Percentiles rank a stretch among this genome's conserved stretches.
Conservation (phyloP, 176 grass and related monocot species). For the Aegilops sharonensis region DNA sequence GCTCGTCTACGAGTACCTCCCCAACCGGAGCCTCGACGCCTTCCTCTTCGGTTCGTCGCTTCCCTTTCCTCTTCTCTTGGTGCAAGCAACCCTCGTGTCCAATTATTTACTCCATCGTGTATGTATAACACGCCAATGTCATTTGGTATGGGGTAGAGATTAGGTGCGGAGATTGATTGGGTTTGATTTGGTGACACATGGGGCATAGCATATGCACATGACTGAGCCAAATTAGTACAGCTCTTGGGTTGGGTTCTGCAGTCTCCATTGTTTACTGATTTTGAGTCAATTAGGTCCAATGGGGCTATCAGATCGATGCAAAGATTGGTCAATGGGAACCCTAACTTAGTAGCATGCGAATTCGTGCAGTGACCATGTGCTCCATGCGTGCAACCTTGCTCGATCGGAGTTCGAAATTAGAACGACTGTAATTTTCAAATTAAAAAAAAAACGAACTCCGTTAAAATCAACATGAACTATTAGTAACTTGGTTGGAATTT, state of each 20-base stretch:
- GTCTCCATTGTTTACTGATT: conserved; percentile 19
- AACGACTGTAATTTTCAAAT: neutral
- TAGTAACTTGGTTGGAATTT: neutral
- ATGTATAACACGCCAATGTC: neutral
- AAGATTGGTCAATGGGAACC: conserved; percentile 36
- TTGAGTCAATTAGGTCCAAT: conserved; percentile 20
- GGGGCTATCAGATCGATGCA: conserved; percentile 14
- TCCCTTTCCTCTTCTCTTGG: neutral
- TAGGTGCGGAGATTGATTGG: neutral
- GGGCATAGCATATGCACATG: conserved; percentile 26
- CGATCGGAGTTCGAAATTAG: neutral
- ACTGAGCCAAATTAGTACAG: neutral
- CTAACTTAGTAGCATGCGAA: neutral
- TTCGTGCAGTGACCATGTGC: conserved; percentile 3
- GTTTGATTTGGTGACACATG: conserved; percentile 10
- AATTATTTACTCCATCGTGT: neutral
- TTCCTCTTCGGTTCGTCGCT: conserved; percentile 74
- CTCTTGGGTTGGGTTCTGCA: conserved; percentile 13
- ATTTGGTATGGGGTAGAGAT: neutral
- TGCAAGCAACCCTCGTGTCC: neutral
- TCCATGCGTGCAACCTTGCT: neutral
- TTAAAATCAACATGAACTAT: neutral
- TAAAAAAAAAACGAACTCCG: neutral
- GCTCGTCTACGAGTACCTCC: conserved; percentile 91
- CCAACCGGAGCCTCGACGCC: conserved; percentile 81